Percentiles rank a stretch among this genome's conserved stretches.
Evolutionary conservation across 345 rosid species (phyloP).

Genomic region (Populus davidiana): DNA sequence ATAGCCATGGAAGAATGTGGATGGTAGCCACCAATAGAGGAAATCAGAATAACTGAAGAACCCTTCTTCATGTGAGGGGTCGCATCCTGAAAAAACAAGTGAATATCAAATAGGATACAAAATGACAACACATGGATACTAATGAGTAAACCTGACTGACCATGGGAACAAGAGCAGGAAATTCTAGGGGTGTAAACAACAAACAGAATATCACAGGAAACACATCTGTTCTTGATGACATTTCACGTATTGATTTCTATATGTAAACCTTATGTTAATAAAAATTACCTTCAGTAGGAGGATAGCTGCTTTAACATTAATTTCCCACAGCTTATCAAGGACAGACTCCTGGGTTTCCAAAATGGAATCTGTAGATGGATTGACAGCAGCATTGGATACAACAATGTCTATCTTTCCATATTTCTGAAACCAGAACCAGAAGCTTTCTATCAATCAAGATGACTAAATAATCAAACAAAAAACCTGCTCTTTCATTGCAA

Average conservation of each 20-base stretch:
- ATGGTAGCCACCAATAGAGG: constrained; percentile 66
- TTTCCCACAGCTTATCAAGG: constrained; percentile 87
- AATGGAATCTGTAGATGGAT: constrained; percentile 61
- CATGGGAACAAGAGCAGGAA: too few species aligned
- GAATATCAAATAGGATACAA: background rate
- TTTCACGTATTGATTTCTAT: background rate
- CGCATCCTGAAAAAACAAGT: constrained; percentile 48
- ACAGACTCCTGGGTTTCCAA: constrained; percentile 58
- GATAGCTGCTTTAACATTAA: constrained; percentile 73
- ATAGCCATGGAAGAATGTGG: constrained; percentile 67
- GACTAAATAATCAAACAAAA: too few species aligned
- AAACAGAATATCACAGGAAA: background rate
- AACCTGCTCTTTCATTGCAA: too few species aligned
- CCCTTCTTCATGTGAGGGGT: constrained; percentile 74
- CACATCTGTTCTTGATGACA: background rate
- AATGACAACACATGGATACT: background rate
- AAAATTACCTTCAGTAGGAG: constrained; percentile 58
- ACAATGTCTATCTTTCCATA: constrained; percentile 73
- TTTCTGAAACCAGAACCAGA: constrained; percentile 43
- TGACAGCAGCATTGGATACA: constrained; percentile 81
- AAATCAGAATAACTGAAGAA: constrained; percentile 69
- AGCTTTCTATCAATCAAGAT: background rate
- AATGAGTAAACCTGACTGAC: background rate
- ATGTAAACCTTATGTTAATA: too few species aligned
- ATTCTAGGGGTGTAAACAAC: background rate